These are phyloP conservation scores for Chytriomyces hyalinus DNA, from an alignment of 192 early-diverging fungal genomes.

Conservation along the genomic window DNA sequence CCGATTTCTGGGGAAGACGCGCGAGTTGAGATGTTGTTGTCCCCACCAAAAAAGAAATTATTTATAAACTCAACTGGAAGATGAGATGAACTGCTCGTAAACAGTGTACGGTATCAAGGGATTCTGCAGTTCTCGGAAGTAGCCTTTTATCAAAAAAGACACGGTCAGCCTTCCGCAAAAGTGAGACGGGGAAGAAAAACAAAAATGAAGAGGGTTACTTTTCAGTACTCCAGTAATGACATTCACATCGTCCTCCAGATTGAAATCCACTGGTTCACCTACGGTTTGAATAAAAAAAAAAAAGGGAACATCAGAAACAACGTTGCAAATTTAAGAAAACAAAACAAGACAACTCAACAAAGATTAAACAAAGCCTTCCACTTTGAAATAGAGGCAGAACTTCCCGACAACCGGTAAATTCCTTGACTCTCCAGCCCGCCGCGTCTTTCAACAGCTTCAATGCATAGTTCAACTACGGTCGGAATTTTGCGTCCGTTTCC, in stretches of 20 bases:
- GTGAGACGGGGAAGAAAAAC: conserved; percentile 14
- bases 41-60: conserved; percentile 12
- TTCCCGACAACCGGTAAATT: conserved; percentile 62
- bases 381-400: conserved; percentile 49
- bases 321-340: too few species aligned
- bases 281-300: neutral
- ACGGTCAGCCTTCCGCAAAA: neutral
- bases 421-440: conserved; percentile 57
- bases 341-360: too few species aligned
- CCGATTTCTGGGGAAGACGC: conserved; percentile 39
- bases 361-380: conserved; percentile 46
- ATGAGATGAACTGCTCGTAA: conserved; percentile 58
- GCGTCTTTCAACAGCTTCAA: conserved; percentile 48
- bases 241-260: conserved; percentile 56
- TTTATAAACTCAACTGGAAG: conserved; percentile 43
- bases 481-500: conserved; percentile 42
- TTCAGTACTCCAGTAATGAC: conserved; percentile 56
- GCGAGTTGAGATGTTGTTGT: conserved; percentile 32
- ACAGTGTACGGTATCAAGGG: conserved; percentile 61
- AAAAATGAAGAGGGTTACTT: conserved; percentile 39
- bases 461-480: conserved; percentile 47
- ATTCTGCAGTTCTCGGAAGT: conserved; percentile 61
- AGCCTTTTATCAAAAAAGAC: conserved; percentile 41
- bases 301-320: neutral
- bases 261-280: conserved; percentile 57